phyloP scores from a whole-genome alignment of 768 basidiomycete genomes.

The Clavaria fumosa region DNA sequence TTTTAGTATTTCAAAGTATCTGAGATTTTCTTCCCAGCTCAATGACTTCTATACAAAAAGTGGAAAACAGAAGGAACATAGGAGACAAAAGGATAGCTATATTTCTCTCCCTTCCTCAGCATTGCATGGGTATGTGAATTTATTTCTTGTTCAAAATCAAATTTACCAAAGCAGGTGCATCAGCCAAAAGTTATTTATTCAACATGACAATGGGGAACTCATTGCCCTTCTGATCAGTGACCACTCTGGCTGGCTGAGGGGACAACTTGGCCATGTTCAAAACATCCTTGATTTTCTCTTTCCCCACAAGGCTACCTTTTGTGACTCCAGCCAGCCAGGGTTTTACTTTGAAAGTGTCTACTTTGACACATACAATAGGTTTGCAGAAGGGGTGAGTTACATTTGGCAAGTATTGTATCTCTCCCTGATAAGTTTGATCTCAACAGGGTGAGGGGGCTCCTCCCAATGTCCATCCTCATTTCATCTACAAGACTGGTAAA shows the following conservation, averaged over 20 bases:
- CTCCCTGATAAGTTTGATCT: not conserved
- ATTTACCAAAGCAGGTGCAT: not conserved
- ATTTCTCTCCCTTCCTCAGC: too few species aligned
- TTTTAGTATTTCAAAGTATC: not conserved
- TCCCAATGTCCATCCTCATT: conserved; percentile 4
- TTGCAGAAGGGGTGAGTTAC: conserved; percentile 1
- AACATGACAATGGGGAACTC: not conserved
- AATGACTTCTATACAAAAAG: not conserved
- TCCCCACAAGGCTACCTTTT: not conserved
- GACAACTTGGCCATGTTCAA: not conserved
- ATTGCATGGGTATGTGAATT: too few species aligned
- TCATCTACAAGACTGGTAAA: conserved; percentile 2
- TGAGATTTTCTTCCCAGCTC: not conserved
- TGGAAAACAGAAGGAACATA: not conserved
- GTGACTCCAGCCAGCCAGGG: too few species aligned
- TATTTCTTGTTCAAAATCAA: not conserved
- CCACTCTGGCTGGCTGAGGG: not conserved
- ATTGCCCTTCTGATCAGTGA: not conserved
- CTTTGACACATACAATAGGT: conserved; percentile 1
- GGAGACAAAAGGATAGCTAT: not conserved
- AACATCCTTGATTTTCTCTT: not conserved
- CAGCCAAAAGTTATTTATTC: not conserved
- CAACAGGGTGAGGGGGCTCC: conserved; percentile 2
- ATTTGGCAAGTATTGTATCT: not conserved
- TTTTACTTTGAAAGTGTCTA: not conserved